These are phyloP conservation scores for Tardiomyces blankii DNA, from an alignment of 1,139 yeast genomes.

Conservation along the genomic window DNA sequence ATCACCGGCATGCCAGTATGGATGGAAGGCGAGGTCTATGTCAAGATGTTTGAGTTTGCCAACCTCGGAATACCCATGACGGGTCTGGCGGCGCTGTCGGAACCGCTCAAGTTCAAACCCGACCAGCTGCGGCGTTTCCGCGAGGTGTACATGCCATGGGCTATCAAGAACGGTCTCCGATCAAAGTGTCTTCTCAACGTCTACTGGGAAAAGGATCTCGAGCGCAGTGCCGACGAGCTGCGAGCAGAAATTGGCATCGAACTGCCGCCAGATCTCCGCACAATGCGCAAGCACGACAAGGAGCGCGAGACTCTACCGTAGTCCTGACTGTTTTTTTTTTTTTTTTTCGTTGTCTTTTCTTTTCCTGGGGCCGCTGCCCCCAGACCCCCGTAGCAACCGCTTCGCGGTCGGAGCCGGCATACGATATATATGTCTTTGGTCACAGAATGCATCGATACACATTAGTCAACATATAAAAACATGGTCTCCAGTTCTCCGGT, in stretches of 20 bases:
- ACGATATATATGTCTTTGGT: too few species aligned
- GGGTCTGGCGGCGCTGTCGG: constrained; percentile 79
- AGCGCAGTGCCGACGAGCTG: constrained; percentile 59
- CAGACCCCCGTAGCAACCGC: too few species aligned
- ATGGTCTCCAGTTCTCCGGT: too few species aligned
- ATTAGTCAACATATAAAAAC: too few species aligned
- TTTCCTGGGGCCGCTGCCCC: too few species aligned
- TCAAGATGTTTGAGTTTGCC: constrained; percentile 85
- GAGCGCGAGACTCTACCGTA: too few species aligned
- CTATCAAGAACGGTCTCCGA: constrained; percentile 58
- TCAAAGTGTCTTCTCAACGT: constrained; percentile 76
- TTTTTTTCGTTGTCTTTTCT: too few species aligned
- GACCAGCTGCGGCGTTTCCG: constrained; percentile 37
- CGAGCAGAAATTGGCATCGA: constrained; percentile 61
- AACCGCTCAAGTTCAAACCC: constrained; percentile 62
- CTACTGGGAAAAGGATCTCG: constrained; percentile 84
- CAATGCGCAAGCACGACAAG: constrained; percentile 34
- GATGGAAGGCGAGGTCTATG: constrained; percentile 91
- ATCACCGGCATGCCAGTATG: constrained; percentile 82
- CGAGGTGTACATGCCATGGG: constrained; percentile 82
- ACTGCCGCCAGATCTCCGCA: constrained; percentile 70
- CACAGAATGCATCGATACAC: too few species aligned
- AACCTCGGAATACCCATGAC: constrained; percentile 95
- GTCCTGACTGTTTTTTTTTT: not conserved
- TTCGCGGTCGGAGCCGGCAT: too few species aligned